phyloP scores from a whole-genome alignment of 2,329 filamentous ascomycete species.

The Pseudodiploospora longispora region DNA sequence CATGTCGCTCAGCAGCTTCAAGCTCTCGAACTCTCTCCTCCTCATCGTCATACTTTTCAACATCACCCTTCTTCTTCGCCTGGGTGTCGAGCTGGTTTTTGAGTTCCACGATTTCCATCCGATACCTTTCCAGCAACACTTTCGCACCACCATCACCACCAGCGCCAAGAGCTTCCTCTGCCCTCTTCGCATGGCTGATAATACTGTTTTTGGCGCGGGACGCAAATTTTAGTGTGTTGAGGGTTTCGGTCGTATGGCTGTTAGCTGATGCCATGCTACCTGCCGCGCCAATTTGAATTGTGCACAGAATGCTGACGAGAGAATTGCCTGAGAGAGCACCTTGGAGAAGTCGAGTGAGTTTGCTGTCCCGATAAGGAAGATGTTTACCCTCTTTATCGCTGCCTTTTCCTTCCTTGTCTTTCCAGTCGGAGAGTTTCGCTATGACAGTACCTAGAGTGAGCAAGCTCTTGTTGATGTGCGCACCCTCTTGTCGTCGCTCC shows the following conservation, averaged over 20 bases:
- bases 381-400: slow-evolving; percentile 83
- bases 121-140: slow-evolving; percentile 84
- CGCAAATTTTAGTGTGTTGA: slow-evolving; percentile 96
- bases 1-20: slow-evolving; percentile 78
- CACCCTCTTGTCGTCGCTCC: slow-evolving; percentile 86
- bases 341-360: slow-evolving; percentile 86
- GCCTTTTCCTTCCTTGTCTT: slow-evolving; percentile 68
- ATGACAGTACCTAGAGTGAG: slow-evolving; percentile 94
- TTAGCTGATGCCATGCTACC: slow-evolving; percentile 63
- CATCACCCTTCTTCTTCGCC: slow-evolving; percentile 55
- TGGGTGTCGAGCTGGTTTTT: slow-evolving; percentile 76
- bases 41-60: slow-evolving; percentile 54
- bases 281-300: slow-evolving; percentile 78
- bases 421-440: slow-evolving; percentile 79
- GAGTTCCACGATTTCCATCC: slow-evolving; percentile 83
- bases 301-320: slow-evolving; percentile 94
- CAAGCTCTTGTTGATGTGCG: slow-evolving; percentile 97
- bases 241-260: slow-evolving; percentile 75
- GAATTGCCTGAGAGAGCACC: slow-evolving; percentile 89
- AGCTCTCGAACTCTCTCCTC: slow-evolving; percentile 67
- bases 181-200: slow-evolving; percentile 90
- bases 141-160: slow-evolving; percentile 80
- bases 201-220: slow-evolving; percentile 97
- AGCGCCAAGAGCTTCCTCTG: slow-evolving; percentile 75
- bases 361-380: slow-evolving; percentile 94